Base-by-base conservation (phyloP, 1,284 basidiomycete species). In the Cutaneotrichosporon cyanovorans region DNA sequence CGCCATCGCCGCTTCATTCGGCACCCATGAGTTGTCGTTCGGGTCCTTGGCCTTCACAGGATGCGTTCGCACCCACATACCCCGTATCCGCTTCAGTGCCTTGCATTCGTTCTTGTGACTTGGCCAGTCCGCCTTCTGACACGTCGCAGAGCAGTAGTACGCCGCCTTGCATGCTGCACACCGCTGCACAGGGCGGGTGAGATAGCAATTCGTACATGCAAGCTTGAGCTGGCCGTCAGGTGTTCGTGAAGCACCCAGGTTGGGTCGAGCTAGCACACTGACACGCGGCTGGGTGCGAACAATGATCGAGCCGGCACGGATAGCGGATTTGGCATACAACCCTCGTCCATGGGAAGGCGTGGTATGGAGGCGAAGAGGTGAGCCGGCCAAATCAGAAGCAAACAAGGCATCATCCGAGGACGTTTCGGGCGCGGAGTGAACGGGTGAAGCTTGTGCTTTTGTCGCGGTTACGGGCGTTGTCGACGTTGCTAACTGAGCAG, bases 71-170 rank as follows among this genome's bases (percentile, higher is more conserved):
- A 46, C 37, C 42, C 50, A 59, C 58, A 59, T 50, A 15, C 37
- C 42, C 31, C 55, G 51, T 21, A 58, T 37, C 28, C 72, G 69
- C 48, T 75, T 76, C 12, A 90, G 71, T 0, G 86, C 83, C 5
- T 55, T 55, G 60, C 89, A 93, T 75, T 93, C 89, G 6, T 68
- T 65, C 66, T 83, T 85, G 65, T 93, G 89, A 1, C 77, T 40
- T 0, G 62, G 33, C 89, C 89, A 93, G 61, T 91, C 88, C 34
- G 69, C 66, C 30, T 73, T 79, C 72, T 91, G 87, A 60, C 90
- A 93, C 30, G 62, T 66, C 9, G 74, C 57, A 40, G 80, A 77
- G 64, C 89, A 92, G 62, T 93, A 92, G 59, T 78, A 76, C 3
- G 85, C 61, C 0, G 73, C 70, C 39, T 77, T 78, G 62, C 89